Conservation (phyloP, 352 stramenopile species). For the Pelagophyceae sp. region DNA sequence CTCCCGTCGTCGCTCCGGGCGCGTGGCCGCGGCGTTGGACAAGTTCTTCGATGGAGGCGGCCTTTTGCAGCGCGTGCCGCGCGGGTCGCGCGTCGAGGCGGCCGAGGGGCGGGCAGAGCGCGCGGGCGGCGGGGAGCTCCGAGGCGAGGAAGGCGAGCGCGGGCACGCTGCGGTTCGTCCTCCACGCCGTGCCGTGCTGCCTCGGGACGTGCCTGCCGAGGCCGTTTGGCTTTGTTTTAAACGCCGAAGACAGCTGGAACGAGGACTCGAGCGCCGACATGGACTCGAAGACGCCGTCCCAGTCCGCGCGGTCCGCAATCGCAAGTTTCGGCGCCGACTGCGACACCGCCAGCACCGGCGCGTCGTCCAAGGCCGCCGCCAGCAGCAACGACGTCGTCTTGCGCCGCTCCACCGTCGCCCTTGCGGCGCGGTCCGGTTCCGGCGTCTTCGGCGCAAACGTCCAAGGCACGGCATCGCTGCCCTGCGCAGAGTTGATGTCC, state of each 20-base stretch:
- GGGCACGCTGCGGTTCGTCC: background rate
- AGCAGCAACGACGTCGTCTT: too few relatives aligned
- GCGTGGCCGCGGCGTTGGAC: background rate
- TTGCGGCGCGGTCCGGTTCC: too few relatives aligned
- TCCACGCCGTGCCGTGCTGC: background rate
- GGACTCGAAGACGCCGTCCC: conserved; percentile 6
- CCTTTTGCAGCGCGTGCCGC: background rate
- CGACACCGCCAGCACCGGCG: too few relatives aligned
- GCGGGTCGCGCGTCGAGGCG: background rate
- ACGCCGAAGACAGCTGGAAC: background rate
- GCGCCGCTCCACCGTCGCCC: too few relatives aligned
- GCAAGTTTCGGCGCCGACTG: too few relatives aligned
- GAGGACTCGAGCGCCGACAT: background rate
- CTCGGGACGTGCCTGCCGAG: too few relatives aligned
- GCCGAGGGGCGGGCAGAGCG: background rate
- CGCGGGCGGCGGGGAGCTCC: background rate
- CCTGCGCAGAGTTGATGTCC: too few relatives aligned
- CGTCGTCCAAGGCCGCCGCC: too few relatives aligned
- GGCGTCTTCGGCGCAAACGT: too few relatives aligned
- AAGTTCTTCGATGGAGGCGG: background rate
- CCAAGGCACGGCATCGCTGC: too few relatives aligned
- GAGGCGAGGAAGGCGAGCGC: background rate
- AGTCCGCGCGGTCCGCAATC: background rate
- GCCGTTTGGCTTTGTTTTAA: too few relatives aligned
- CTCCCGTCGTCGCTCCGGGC: background rate